Evolutionary conservation across 2,329 filamentous ascomycete genomes (phyloP).

Genomic region (Trichoderma gracile): DNA sequence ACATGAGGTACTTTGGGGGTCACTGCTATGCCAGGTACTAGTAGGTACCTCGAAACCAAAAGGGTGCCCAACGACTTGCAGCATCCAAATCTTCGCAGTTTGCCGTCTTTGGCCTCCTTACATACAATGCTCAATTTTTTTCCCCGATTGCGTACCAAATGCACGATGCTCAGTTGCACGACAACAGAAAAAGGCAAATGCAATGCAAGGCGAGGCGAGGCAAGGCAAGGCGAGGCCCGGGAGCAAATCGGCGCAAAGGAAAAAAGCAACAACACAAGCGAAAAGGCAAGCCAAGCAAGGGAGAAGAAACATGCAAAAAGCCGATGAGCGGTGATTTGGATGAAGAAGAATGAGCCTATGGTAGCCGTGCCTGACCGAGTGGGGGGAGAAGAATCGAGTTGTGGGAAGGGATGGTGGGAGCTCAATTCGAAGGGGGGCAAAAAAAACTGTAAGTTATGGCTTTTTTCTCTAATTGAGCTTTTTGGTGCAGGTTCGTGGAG

Average conservation of each 20-base stretch:
- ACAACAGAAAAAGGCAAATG: not conserved
- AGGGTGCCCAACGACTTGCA: no score
- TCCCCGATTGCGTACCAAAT: slow-evolving; percentile 9
- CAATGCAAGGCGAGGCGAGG: not conserved
- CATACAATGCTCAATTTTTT: no score
- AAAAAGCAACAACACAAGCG: not conserved
- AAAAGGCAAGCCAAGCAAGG: no score
- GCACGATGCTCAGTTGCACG: not conserved
- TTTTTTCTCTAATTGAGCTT: no score
- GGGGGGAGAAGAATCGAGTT: no score
- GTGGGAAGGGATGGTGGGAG: not conserved
- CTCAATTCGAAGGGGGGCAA: not conserved
- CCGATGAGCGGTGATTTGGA: not conserved
- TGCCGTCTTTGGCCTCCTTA: not conserved
- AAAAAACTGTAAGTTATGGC: no score
- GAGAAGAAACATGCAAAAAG: no score
- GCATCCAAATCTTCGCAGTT: no score
- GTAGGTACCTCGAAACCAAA: no score
- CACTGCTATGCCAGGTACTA: no score
- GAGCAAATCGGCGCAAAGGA: not conserved
- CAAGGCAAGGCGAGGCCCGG: not conserved
- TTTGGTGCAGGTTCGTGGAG: no score
- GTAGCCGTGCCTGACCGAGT: slow-evolving; percentile 23
- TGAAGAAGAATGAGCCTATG: slow-evolving; percentile 3
- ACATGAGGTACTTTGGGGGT: no score